Evolutionary conservation across 371 early-diverging fungal genomes (phyloP), one percentile per base, ranked within the genome.

Genomic region (Mycotypha africana): DNA sequence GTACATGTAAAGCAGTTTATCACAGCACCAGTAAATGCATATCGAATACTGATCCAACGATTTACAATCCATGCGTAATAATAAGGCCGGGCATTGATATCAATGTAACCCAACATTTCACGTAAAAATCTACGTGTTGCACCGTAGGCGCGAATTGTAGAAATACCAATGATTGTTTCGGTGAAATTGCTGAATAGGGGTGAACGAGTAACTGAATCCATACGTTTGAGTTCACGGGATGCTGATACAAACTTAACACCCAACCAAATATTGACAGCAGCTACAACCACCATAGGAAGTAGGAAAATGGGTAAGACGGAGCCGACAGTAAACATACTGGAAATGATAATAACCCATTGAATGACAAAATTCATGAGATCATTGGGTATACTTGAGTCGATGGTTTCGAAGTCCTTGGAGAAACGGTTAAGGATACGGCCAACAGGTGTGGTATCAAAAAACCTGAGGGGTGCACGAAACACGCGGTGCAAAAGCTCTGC

Each of bases 371-470:
- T 61, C 17, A 63, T 64, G 9, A 73, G 41, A 32, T 62, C 60
- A 24, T 63, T 63, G 25, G 67, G 67, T 31, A 69, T 60, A 31
- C 58, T 51, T 6, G 66, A 64, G 28, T 73, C 73, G 24, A 73
- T 56, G 4, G 61, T 60, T 26, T 69, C 66, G 19, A 73, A 69
- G 33, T 73, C 69, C 16, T 59, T 59, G 7, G 60, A 45, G 21
- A 89, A 86, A 8, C 92, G 75, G 55, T 89, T 86, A 39, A 89
- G 56, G 37, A 90, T 84, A 26, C 89, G 66, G 9, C 89, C 89
- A 9, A 85, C 45, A 10, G 68, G 68, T 7, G 68, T 67, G 26
- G 56, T 53, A 28, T 63, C 68, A 37, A 67, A 67, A 39, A 64
- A 67, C 2, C 53, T 40, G 49, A 64, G 48, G 9, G 63, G 63